Base-by-base conservation (phyloP, 1,284 basidiomycete genomes). In the Puccinia triticina region DNA sequence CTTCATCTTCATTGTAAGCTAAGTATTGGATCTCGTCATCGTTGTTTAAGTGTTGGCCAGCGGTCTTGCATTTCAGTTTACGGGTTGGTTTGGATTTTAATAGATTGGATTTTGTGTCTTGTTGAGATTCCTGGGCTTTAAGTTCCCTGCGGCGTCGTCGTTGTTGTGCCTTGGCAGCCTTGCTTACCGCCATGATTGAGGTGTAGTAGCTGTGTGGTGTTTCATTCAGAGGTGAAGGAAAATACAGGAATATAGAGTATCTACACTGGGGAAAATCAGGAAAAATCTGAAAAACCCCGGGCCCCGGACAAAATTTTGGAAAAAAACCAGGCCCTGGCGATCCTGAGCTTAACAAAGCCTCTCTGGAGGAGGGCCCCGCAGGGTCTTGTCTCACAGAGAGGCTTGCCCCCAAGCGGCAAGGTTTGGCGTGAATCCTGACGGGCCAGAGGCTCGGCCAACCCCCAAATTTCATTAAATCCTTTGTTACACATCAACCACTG, bases 251-350 rank as follows among this genome's bases (percentile, higher is more conserved):
- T 29, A 26, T 29, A n/a, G n/a, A 61, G n/a, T 61, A 61, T 61
- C 14, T 26, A 61, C n/a, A 61, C 21, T 61, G 59, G 11, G 29
- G 11, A 61, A 61, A 26, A 26, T 11, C 26, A 61, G 59, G 59
- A 3, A 61, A 61, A 61, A 57, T 57, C 8, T 4, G 26, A 61
- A 61, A 61, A 61, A 61, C 23, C 14, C 59, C 4, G 11, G 14
- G 14, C 59, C n/a, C 59, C 59, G 59, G 59, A 61, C 59, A 61
- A 29, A 29, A 16, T 61, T 61, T 61, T 26, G n/a, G 59, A 61
- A 61, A 61, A 61, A 61, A 7, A 4, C 59, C n/a, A 34, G 59
- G 3, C 32, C 10, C 3, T 3, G 23, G n/a, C 59, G 29, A 61
- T 61, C 59, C 59, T 11, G 59, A 61, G 14, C 10, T 34, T n/a